Evolutionary conservation across 176 grass and related monocot genomes (phyloP).

Genomic region (Avena insularis): DNA sequence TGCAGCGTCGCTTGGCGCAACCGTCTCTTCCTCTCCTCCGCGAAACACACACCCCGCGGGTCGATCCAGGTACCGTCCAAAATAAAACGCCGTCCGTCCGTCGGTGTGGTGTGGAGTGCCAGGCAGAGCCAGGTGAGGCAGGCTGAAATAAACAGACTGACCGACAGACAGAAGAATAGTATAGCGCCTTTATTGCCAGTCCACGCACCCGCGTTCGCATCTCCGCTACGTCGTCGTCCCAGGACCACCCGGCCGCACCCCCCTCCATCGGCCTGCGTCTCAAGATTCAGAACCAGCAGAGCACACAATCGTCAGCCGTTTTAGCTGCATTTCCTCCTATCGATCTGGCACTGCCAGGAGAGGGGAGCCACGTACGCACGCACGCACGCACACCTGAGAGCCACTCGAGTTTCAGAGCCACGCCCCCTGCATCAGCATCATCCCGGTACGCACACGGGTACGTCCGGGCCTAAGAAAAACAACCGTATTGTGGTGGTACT

Average conservation of each 20-base stretch:
- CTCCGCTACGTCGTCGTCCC: neutral
- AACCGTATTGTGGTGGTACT: neutral
- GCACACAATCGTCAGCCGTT: constrained; percentile 8
- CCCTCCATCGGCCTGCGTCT: neutral
- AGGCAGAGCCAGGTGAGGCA: neutral
- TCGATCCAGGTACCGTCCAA: neutral
- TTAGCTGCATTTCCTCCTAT: neutral
- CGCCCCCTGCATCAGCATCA: neutral
- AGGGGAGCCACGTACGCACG: neutral
- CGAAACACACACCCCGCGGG: too few species aligned
- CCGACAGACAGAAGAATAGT: neutral
- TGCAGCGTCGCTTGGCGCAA: neutral
- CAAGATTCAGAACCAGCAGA: neutral
- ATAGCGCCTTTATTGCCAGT: neutral
- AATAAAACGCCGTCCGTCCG: neutral
- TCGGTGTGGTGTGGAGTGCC: neutral
- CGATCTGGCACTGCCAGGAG: neutral
- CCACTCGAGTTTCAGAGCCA: neutral
- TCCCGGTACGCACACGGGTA: neutral
- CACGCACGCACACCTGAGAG: neutral
- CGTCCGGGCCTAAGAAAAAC: neutral
- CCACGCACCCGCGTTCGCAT: neutral
- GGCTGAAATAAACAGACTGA: neutral
- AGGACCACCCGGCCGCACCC: constrained; percentile 7
- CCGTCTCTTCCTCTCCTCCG: too few species aligned